phyloP scores from a whole-genome alignment of 495 filamentous ascomycete species.

The Neurospora intermedia region DNA sequence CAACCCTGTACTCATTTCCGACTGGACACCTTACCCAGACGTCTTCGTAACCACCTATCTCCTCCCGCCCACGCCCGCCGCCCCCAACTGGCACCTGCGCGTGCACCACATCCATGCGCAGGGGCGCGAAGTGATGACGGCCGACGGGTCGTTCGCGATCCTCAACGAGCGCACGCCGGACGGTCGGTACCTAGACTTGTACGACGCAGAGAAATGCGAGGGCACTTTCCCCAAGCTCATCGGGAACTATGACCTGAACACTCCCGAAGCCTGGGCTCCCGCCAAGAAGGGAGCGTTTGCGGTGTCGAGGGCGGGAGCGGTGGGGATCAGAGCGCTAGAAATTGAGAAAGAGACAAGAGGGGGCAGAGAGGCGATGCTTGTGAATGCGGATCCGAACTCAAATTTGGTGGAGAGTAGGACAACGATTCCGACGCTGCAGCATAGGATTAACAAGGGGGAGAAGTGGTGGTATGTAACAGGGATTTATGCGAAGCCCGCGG shows the following conservation, averaged over 20 bases:
- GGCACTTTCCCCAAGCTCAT: conserved; percentile 42
- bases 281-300: conserved; percentile 47
- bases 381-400: conserved; percentile 68
- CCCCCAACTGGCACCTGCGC: conserved; percentile 59
- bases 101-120: conserved; percentile 46
- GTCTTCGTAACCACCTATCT: conserved; percentile 54
- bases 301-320: conserved; percentile 51
- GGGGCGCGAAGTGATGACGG: conserved; percentile 50
- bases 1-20: conserved; percentile 48
- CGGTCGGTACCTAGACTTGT: conserved; percentile 47
- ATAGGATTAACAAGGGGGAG: conserved; percentile 34
- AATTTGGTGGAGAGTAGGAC: conserved; percentile 63
- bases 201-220: conserved; percentile 32
- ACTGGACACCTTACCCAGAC: conserved; percentile 58
- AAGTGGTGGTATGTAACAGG: conserved; percentile 39
- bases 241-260: conserved; percentile 44
- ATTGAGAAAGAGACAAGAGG: not conserved
- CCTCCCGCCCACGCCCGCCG: conserved; percentile 45
- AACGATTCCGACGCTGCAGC: conserved; percentile 55
- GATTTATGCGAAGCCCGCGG: conserved; percentile 40
- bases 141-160: conserved; percentile 63
- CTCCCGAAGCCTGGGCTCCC: conserved; percentile 45
- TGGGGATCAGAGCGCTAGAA: conserved; percentile 56
- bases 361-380: conserved; percentile 43
- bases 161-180: conserved; percentile 47